A percentile compares a stretch with the other conserved stretches of the same genome.
These are phyloP conservation scores for Trifolium pratense DNA, from an alignment of 306 rosid species.

Conservation along the genomic window DNA sequence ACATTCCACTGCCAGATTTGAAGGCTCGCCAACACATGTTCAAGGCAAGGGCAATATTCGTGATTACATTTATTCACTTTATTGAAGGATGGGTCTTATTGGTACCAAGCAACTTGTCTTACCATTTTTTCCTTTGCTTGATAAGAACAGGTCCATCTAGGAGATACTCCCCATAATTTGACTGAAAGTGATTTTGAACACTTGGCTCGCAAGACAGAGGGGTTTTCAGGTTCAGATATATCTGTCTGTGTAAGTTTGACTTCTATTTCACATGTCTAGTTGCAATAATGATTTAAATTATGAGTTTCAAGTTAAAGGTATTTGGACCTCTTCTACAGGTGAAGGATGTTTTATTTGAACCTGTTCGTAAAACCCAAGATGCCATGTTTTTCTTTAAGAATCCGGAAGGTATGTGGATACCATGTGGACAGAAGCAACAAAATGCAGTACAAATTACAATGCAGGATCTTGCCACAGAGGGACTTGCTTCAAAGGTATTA, in stretches of 20 bases:
- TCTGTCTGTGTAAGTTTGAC: slow-evolving; percentile 90
- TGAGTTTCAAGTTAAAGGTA: slow-evolving; percentile 23
- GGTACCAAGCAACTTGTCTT: slow-evolving; percentile 25
- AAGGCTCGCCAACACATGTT: slow-evolving; percentile 99
- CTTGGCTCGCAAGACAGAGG: slow-evolving; percentile 81
- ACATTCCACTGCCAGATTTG: slow-evolving; percentile 93
- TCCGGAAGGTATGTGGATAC: slow-evolving; percentile 76
- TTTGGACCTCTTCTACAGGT: slow-evolving; percentile 57
- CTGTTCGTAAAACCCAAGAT: slow-evolving; percentile 99
- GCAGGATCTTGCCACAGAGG: slow-evolving; percentile 85
- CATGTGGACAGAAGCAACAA: slow-evolving; percentile 92
- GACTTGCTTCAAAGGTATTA: slow-evolving; percentile 85
- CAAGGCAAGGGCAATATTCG: slow-evolving; percentile 61
- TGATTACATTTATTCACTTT: slow-evolving; percentile 27
- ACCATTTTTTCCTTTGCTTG: slow-evolving; percentile 38
- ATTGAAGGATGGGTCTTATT: slow-evolving; percentile 22
- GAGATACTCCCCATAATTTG: slow-evolving; percentile 95
- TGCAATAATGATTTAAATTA: slow-evolving; percentile 7
- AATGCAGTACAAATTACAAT: slow-evolving; percentile 75
- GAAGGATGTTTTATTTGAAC: slow-evolving; percentile 97
- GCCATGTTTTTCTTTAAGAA: slow-evolving; percentile 87
- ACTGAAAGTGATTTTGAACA: slow-evolving; percentile 85
- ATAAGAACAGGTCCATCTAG: slow-evolving; percentile 86
- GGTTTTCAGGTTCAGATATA: slow-evolving; percentile 97
- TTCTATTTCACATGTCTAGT: slow-evolving; percentile 22